Conservation (phyloP, 2,329 filamentous ascomycete genomes). For the Aspergillus quadricinctus region DNA sequence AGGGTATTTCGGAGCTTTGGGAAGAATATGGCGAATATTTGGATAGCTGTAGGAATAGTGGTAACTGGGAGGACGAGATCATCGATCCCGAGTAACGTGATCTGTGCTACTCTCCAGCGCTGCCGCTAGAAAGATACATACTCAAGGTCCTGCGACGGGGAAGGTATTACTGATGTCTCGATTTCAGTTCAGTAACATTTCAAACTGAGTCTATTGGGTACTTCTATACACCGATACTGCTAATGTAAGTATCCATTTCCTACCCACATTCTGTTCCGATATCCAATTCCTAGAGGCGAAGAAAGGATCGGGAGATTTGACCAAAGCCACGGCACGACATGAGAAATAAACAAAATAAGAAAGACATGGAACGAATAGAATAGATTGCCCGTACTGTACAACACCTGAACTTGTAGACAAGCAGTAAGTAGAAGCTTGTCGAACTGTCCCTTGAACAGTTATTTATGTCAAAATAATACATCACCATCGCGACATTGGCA, state of each 20-base stretch:
- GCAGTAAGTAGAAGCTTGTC: constrained; percentile 15
- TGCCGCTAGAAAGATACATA: background rate
- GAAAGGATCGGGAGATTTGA: constrained; percentile 11
- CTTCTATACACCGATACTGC: constrained; percentile 5
- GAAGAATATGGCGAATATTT: constrained; percentile 60
- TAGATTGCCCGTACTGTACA: constrained; percentile 39
- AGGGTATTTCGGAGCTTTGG: constrained; percentile 67
- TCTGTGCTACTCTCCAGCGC: background rate
- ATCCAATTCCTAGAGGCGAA: background rate
- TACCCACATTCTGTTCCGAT: background rate
- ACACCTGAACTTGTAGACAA: constrained; percentile 31
- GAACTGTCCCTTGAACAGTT: constrained; percentile 6
- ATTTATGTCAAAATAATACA: constrained; percentile 12
- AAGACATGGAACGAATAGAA: constrained; percentile 31
- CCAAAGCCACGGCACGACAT: constrained; percentile 10
- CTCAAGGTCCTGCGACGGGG: background rate
- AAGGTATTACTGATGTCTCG: background rate
- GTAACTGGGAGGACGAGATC: constrained; percentile 27
- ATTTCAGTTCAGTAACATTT: background rate
- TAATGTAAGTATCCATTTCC: constrained; percentile 2
- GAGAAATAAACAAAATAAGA: constrained; percentile 18
- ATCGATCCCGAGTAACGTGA: constrained; percentile 15
- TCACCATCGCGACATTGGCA: constrained; percentile 10
- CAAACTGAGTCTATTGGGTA: background rate
- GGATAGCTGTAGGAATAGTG: constrained; percentile 25